Conservation (phyloP, 176 grass and related monocot species). For the Eragrostis curvula region DNA sequence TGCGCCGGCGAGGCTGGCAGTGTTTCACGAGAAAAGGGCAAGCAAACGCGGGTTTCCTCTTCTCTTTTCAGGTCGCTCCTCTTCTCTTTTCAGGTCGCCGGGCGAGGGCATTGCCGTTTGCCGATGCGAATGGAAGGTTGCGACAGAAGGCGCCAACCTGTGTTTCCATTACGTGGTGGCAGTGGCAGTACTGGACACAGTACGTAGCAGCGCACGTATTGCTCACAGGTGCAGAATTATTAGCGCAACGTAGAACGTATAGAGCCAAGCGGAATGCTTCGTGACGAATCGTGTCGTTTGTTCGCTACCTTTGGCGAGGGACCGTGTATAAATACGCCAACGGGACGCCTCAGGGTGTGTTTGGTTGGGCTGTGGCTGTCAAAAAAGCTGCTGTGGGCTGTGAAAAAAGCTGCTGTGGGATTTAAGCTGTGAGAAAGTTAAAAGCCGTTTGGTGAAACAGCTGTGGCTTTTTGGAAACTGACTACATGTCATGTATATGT, state of each 20-base stretch:
- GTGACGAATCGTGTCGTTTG: neutral
- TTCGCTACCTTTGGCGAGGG: neutral
- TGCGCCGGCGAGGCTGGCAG: too few species aligned
- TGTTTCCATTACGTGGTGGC: slow-evolving; percentile 8
- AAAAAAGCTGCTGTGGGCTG: too few species aligned
- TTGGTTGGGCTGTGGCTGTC: too few species aligned
- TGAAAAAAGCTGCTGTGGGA: too few species aligned
- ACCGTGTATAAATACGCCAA: slow-evolving; percentile 15
- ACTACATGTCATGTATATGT: too few species aligned
- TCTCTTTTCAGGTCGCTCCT: neutral
- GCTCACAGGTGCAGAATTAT: neutral
- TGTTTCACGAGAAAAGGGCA: neutral
- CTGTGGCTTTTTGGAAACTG: too few species aligned
- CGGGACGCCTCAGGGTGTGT: neutral
- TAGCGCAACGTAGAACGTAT: too few species aligned
- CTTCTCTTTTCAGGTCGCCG: neutral
- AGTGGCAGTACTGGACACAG: neutral
- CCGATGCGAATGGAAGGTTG: neutral
- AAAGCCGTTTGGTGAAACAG: too few species aligned
- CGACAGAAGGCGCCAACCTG: slow-evolving; percentile 24
- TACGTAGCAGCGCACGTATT: slow-evolving; percentile 2
- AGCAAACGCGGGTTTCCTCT: neutral
- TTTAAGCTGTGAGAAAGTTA: too few species aligned
- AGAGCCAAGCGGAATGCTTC: neutral
- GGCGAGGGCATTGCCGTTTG: neutral